Conservation (phyloP, 2,329 filamentous ascomycete genomes). For the Penicillium sp. region DNA sequence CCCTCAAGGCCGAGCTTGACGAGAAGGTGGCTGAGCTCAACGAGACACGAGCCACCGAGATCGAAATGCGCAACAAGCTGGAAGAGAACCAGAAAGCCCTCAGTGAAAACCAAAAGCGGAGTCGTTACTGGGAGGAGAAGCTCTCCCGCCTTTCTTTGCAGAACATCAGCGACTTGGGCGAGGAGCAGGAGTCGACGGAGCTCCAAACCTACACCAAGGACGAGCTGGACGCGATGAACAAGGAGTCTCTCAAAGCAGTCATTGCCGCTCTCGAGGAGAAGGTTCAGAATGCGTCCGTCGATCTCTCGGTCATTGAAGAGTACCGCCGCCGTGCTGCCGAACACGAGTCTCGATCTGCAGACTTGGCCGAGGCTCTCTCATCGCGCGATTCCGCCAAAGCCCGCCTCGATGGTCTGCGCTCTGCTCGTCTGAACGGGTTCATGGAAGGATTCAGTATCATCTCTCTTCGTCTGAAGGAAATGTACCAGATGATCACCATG, state of each 20-base stretch:
- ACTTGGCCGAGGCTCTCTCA: conserved; percentile 75
- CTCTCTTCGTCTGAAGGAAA: conserved; percentile 92
- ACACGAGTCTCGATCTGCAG: conserved; percentile 76
- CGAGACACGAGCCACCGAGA: conserved; percentile 83
- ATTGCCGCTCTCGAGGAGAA: conserved; percentile 71
- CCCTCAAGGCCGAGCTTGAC: conserved; percentile 82
- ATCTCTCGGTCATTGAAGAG: conserved; percentile 83
- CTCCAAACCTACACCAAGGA: conserved; percentile 79
- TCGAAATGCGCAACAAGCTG: conserved; percentile 97
- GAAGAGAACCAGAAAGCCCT: conserved; percentile 94
- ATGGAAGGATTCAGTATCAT: conserved; percentile 97
- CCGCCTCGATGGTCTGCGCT: conserved; percentile 87
- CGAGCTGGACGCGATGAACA: conserved; percentile 65
- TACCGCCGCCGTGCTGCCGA: conserved; percentile 86
- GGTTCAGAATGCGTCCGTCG: conserved; percentile 82
- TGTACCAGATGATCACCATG: conserved; percentile 99
- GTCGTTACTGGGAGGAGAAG: conserved; percentile 88
- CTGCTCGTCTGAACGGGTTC: conserved; percentile 89
- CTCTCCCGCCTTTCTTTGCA: conserved; percentile 80
- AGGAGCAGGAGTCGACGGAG: conserved; percentile 50
- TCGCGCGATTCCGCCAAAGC: conserved; percentile 86
- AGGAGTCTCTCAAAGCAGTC: conserved; percentile 62
- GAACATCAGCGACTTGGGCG: conserved; percentile 71
- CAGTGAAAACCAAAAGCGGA: conserved; percentile 79
- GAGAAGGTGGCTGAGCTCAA: conserved; percentile 84